Percentiles rank a stretch among this genome's conserved stretches.
phyloP scores from a whole-genome alignment of 73 alveolate species.

The Durusdinium trenchii region DNA sequence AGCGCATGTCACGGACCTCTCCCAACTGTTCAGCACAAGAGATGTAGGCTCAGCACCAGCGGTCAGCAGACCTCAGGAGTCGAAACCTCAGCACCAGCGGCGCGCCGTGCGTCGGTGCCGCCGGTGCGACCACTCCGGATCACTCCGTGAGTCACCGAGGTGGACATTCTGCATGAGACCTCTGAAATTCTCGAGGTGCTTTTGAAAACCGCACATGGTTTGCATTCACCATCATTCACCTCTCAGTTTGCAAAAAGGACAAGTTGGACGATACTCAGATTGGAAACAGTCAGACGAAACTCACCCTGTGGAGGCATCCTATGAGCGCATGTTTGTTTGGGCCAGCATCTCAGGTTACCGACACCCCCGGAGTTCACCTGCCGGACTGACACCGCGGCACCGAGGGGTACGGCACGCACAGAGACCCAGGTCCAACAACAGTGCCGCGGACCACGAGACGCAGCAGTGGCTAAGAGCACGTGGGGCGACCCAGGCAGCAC shows the following conservation, averaged over 20 bases:
- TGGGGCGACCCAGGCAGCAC: background rate
- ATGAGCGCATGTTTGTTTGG: conserved; percentile 95
- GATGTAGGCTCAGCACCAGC: conserved; percentile 70
- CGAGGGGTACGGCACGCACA: too few relatives aligned
- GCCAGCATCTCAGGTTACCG: background rate
- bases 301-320: conserved; percentile 71
- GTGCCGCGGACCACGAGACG: conserved; percentile 79
- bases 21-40: too few relatives aligned
- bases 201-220: background rate
- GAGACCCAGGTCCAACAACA: conserved; percentile 60
- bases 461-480: conserved; percentile 76
- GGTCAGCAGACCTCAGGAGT: conserved; percentile 95
- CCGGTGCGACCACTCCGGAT: background rate
- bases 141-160: background rate
- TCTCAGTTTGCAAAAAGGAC: too few relatives aligned
- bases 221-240: too few relatives aligned
- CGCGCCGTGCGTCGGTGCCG: background rate
- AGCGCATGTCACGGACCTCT: too few relatives aligned
- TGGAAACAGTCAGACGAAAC: too few relatives aligned
- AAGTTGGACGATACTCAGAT: too few relatives aligned
- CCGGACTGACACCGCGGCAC: too few relatives aligned
- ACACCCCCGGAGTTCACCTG: too few relatives aligned
- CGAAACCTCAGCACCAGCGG: background rate
- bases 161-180: conserved; percentile 95
- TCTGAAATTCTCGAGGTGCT: conserved; percentile 85